phyloP scores from a whole-genome alignment of 2,329 filamentous ascomycete species.

The Bipolaris gigantea region DNA sequence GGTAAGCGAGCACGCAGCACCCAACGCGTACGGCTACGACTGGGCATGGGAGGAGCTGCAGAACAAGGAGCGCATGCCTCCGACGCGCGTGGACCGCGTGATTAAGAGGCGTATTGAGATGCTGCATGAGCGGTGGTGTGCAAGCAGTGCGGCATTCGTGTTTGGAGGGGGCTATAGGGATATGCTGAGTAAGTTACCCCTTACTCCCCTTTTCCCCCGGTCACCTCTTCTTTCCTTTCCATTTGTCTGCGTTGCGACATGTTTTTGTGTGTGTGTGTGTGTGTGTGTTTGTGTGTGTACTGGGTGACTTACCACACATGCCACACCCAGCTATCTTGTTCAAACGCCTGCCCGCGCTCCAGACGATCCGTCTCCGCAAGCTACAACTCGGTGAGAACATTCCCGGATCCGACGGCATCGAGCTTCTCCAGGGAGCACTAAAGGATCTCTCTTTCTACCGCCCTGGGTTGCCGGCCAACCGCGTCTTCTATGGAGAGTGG shows the following conservation, averaged over 20 bases:
- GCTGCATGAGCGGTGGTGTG: conserved; percentile 6
- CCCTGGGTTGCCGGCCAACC: conserved; percentile 6
- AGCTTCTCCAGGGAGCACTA: neutral
- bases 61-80: neutral
- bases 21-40: conserved; percentile 11
- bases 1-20: conserved; percentile 11
- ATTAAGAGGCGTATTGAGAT: conserved; percentile 10
- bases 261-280: too few species aligned
- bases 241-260: too few species aligned
- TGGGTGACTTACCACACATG: too few species aligned
- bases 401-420: conserved; percentile 11
- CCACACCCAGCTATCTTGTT: conserved; percentile 1
- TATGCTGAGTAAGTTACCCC: conserved; percentile 8
- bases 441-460: conserved; percentile 18
- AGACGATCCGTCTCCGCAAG: conserved; percentile 14
- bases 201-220: too few species aligned
- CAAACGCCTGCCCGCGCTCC: conserved; percentile 10
- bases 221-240: neutral
- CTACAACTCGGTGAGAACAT: conserved; percentile 22
- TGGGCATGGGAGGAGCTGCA: conserved; percentile 25
- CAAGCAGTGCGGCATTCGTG: conserved; percentile 7
- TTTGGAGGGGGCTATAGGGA: conserved; percentile 15
- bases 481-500: conserved; percentile 24
- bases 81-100: conserved; percentile 2
- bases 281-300: too few species aligned